Percentiles rank a stretch among this genome's conserved stretches.
Evolutionary conservation across 1,284 basidiomycete species (phyloP).

Genomic region (Exobasidium rhododendri): DNA sequence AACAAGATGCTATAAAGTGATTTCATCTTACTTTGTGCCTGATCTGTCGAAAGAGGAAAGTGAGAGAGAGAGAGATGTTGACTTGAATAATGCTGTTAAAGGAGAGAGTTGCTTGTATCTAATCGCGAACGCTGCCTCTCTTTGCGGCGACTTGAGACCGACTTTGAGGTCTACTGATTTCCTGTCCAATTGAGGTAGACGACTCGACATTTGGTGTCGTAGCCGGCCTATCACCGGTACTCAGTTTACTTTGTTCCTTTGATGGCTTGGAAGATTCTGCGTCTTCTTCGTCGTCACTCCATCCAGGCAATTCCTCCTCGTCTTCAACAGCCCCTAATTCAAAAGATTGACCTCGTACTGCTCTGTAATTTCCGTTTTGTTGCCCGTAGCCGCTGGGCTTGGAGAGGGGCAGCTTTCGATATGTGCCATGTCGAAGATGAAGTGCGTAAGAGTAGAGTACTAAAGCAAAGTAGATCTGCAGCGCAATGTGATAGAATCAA

Average conservation of each 20-base stretch:
- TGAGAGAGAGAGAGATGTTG: too few relatives aligned
- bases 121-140: not conserved
- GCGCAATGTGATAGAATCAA: too few relatives aligned
- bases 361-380: constrained; percentile 12
- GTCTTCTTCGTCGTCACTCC: constrained; percentile 41
- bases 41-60: too few relatives aligned
- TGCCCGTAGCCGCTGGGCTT: constrained; percentile 60
- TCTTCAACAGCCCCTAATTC: constrained; percentile 15
- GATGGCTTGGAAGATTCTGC: constrained; percentile 15
- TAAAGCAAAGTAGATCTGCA: constrained; percentile 83
- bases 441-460: constrained; percentile 89
- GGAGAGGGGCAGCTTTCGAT: constrained; percentile 71
- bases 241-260: not conserved
- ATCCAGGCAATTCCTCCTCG: constrained; percentile 35
- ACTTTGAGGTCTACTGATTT: not conserved
- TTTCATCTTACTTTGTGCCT: not conserved
- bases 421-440: constrained; percentile 87
- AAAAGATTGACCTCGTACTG: constrained; percentile 12
- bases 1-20: not conserved
- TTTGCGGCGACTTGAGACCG: not conserved
- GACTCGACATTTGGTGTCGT: not conserved
- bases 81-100: too few relatives aligned
- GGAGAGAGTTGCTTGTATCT: not conserved
- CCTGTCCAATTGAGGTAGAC: not conserved
- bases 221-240: not conserved